Percentiles rank a stretch among this genome's conserved stretches.
These are phyloP conservation scores for Neurospora tetrasperma DNA, from an alignment of 495 filamentous ascomycete genomes.

Conservation along the genomic window DNA sequence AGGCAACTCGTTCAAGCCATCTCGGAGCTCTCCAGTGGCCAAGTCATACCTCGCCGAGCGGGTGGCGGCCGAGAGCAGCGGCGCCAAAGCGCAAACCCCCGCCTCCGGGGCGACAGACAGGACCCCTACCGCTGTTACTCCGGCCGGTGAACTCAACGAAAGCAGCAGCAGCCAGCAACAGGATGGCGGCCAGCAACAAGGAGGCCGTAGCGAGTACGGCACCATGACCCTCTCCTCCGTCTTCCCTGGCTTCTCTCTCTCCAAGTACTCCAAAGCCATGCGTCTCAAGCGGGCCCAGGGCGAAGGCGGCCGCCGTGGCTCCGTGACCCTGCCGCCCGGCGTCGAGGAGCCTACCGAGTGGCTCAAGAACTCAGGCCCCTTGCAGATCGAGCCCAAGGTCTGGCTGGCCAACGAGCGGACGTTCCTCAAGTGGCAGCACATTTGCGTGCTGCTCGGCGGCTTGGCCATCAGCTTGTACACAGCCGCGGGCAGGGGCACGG, in stretches of 20 bases:
- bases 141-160: slow-evolving; percentile 10
- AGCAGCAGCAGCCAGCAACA: neutral
- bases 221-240: slow-evolving; percentile 36
- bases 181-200: neutral
- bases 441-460: slow-evolving; percentile 72
- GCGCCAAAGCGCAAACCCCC: slow-evolving; percentile 10
- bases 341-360: slow-evolving; percentile 72
- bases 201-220: slow-evolving; percentile 31
- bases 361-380: slow-evolving; percentile 86
- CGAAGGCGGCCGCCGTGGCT: slow-evolving; percentile 2
- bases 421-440: slow-evolving; percentile 96
- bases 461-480: slow-evolving; percentile 80
- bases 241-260: slow-evolving; percentile 65
- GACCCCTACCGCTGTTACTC: slow-evolving; percentile 20
- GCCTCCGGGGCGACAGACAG: slow-evolving; percentile 9
- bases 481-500: slow-evolving; percentile 59
- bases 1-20: slow-evolving; percentile 40
- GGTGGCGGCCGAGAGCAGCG: slow-evolving; percentile 26
- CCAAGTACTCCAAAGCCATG: slow-evolving; percentile 50
- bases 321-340: slow-evolving; percentile 59
- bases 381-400: slow-evolving; percentile 91
- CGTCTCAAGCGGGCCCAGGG: slow-evolving; percentile 23
- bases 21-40: slow-evolving; percentile 51
- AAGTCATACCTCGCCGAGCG: slow-evolving; percentile 44
- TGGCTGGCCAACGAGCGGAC: slow-evolving; percentile 98